phyloP scores from a whole-genome alignment of 129 eudicot genomes.

The Ambrosia artemisiifolia region DNA sequence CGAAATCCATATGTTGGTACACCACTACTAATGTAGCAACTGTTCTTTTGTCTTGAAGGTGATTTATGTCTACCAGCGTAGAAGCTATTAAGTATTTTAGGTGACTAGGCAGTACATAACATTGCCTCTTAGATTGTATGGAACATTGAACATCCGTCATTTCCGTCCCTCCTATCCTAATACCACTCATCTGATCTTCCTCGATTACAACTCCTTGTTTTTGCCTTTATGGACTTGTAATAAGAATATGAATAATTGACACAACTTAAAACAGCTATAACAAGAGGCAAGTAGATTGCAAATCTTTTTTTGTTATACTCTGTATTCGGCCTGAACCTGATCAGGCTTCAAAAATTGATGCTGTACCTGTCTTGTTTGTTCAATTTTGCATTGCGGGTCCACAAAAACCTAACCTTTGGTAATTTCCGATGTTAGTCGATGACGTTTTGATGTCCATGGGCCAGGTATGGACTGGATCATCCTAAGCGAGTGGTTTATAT shows the following conservation, averaged over 20 bases:
- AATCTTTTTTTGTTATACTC: not conserved
- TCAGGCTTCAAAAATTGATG: not conserved
- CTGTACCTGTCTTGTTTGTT: not conserved
- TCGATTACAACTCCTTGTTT: not conserved
- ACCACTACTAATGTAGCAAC: not conserved
- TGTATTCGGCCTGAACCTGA: conserved; percentile 1
- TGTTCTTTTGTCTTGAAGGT: conserved; percentile 12
- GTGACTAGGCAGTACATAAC: not conserved
- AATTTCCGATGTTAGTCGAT: not conserved
- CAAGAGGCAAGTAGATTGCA: conserved; percentile 5
- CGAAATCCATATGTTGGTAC: not conserved
- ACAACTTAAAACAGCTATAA: conserved; percentile 3
- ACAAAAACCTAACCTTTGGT: not conserved
- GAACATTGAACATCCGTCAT: not conserved
- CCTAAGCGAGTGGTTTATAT: not conserved
- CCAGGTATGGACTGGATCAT: not conserved
- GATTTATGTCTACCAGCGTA: not conserved
- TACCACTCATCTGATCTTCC: not conserved
- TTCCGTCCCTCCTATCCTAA: not conserved
- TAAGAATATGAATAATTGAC: not conserved
- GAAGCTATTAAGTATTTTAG: not conserved
- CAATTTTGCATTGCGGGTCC: not conserved
- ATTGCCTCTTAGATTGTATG: not conserved
- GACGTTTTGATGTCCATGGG: not conserved
- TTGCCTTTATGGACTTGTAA: not conserved